A percentile compares a stretch with the other conserved stretches of the same genome.
Conservation (phyloP, 306 rosid genomes). For the Castanea crenata region DNA sequence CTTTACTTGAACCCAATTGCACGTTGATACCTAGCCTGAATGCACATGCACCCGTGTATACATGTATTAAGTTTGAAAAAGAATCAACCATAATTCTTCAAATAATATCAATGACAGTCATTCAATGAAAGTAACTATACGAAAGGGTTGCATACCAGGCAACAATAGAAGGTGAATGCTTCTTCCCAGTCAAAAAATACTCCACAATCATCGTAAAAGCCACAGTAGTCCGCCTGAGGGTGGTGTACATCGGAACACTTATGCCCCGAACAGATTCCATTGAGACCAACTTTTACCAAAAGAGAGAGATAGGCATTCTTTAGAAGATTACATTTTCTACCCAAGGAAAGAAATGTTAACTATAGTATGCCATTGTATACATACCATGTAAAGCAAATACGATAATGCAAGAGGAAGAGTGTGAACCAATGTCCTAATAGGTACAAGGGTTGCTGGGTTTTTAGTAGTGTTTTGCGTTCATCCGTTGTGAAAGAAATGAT, state of each 20-base stretch:
- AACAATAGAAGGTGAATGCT: constrained; percentile 51
- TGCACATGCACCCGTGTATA: not conserved
- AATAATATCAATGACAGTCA: not conserved
- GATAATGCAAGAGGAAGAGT: constrained; percentile 64
- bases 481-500: constrained; percentile 56
- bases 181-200: constrained; percentile 50
- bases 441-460: constrained; percentile 42
- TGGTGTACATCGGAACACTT: constrained; percentile 73
- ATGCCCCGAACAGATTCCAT: constrained; percentile 77
- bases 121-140: constrained; percentile 3
- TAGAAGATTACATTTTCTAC: not conserved
- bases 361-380: constrained; percentile 7
- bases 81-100: not conserved
- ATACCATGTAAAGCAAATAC: constrained; percentile 64
- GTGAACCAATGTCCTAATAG: constrained; percentile 41
- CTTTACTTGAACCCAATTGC: not conserved
- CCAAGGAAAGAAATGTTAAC: not conserved
- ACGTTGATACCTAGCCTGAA: not conserved
- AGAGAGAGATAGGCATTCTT: constrained; percentile 1
- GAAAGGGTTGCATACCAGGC: constrained; percentile 41
- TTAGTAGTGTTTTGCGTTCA: constrained; percentile 34
- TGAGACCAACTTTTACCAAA: constrained; percentile 53
- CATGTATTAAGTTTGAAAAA: not conserved
- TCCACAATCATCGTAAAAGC: constrained; percentile 70
- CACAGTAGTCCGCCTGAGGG: constrained; percentile 66